phyloP scores from a whole-genome alignment of 257 asterid species.

The Capsicum rhomboideum region DNA sequence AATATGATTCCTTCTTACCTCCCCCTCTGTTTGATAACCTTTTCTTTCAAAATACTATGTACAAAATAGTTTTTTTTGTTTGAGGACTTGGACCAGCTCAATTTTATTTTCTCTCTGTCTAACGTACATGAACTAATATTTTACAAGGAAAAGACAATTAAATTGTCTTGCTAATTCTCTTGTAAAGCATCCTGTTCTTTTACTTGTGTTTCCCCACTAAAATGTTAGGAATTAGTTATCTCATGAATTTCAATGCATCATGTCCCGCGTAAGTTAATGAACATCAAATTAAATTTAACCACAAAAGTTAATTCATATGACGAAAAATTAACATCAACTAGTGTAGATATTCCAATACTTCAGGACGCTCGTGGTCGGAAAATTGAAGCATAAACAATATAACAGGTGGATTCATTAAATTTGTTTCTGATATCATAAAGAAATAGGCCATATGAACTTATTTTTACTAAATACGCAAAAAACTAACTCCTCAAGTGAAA shows the following conservation, averaged over 20 bases:
- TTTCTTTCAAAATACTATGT: background rate
- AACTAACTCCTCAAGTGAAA: background rate
- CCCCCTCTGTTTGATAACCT: background rate
- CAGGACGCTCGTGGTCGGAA: background rate
- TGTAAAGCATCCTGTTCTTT: background rate
- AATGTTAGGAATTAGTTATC: too few species aligned
- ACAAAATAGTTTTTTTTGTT: background rate
- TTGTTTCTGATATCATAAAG: too few species aligned
- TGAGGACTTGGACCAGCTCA: background rate
- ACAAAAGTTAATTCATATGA: background rate
- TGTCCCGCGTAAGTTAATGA: background rate
- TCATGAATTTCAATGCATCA: background rate
- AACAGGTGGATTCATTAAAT: too few species aligned
- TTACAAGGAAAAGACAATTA: background rate
- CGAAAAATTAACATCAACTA: background rate
- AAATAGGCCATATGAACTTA: background rate
- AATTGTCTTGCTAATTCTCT: background rate
- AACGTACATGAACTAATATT: background rate
- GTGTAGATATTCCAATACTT: background rate
- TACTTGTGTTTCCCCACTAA: too few species aligned
- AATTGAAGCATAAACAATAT: background rate
- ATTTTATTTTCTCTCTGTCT: background rate
- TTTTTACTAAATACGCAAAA: too few species aligned
- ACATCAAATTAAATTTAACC: background rate
- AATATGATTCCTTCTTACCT: slow-evolving; percentile 2